Evolutionary conservation across 2,329 filamentous ascomycete genomes (phyloP).

Genomic region (Periconia macrospinosa): DNA sequence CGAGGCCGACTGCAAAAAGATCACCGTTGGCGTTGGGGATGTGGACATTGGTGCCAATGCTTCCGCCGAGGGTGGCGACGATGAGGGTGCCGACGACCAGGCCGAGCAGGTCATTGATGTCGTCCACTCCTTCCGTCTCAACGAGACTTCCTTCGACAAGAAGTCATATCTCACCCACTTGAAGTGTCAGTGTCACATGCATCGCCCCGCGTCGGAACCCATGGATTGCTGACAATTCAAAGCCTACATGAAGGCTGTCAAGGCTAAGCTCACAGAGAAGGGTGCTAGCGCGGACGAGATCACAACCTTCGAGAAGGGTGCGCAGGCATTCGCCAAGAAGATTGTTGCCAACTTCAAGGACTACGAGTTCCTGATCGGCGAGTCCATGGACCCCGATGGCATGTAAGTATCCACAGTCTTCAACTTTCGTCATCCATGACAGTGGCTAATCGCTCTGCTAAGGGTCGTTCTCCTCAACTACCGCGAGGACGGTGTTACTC

Average conservation of each 20-base stretch:
- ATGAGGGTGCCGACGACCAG: conserved; percentile 73
- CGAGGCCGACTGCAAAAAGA: conserved; percentile 91
- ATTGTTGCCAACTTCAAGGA: conserved; percentile 87
- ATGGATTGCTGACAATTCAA: conserved; percentile 7
- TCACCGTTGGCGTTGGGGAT: conserved; percentile 73
- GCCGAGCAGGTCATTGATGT: conserved; percentile 86
- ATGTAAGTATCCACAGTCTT: conserved; percentile 66
- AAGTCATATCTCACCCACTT: conserved; percentile 81
- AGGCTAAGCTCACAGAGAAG: conserved; percentile 69
- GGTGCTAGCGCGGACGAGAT: conserved; percentile 67
- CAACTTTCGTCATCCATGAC: background rate
- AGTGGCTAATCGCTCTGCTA: conserved; percentile 3
- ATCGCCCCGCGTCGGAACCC: background rate
- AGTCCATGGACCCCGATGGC: conserved; percentile 89
- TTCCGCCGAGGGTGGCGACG: conserved; percentile 86
- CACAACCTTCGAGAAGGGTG: conserved; percentile 78
- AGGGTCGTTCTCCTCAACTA: conserved; percentile 95
- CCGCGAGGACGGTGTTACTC: conserved; percentile 92
- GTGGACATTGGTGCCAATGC: conserved; percentile 94
- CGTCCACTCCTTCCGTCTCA: conserved; percentile 86
- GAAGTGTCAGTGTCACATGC: conserved; percentile 65
- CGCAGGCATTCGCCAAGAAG: conserved; percentile 76
- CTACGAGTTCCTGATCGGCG: conserved; percentile 91
- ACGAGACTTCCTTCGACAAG: conserved; percentile 81
- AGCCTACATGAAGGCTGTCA: conserved; percentile 93